Base-by-base conservation (phyloP, 148 eudicot species). In the Rhododendron molle region DNA sequence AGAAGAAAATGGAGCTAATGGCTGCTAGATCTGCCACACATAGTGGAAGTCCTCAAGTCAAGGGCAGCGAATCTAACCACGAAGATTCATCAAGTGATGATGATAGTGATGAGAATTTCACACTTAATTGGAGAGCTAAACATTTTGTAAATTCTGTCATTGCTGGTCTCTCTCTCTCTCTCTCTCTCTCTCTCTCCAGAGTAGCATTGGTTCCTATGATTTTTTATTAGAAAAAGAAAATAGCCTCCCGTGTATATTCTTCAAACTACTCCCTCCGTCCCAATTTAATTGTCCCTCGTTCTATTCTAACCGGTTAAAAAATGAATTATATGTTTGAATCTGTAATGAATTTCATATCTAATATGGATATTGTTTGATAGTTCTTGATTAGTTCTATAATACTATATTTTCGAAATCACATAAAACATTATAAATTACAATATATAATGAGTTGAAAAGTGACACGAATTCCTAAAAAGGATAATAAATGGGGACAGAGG, bases 51-150 rank as follows among this genome's bases (percentile, higher is more conserved):
- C 85, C 91, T 83, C 83, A 84, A 74, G 88, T 77, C 69, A 65
- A 83, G 13, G 72, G 38, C 85, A 93, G 93, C 58, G 92, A 90
- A 78, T 76, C 92, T 23, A 86, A 85, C 20, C 86, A 88, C 77
- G 97, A 94, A 86, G 92, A 88, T 71, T 94, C 98, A 76, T 95
- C 97, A 20, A 95, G 97, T 88, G 98, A 92, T 30, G 92, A 91
- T 79, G 98, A 94, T 20, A 91, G 89, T 80, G 93, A 94, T 80
- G 96, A 92, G 76, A 91, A 90, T 49, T 91, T 93, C 62, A 83
- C 94, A 40, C 96, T 95, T 83, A 98, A 96, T 87, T 96, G 99
- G 98, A 93, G 98, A 89, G 95, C 98, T 81, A 92, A 96, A 82
- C 96, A 93, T 86, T 40, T 86, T 94, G 67, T 96, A 90, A 90